A percentile compares a stretch with the other conserved stretches of the same genome.
Evolutionary conservation across 192 early-diverging fungal species (phyloP).

Genomic region (Martensiomyces pterosporus): DNA sequence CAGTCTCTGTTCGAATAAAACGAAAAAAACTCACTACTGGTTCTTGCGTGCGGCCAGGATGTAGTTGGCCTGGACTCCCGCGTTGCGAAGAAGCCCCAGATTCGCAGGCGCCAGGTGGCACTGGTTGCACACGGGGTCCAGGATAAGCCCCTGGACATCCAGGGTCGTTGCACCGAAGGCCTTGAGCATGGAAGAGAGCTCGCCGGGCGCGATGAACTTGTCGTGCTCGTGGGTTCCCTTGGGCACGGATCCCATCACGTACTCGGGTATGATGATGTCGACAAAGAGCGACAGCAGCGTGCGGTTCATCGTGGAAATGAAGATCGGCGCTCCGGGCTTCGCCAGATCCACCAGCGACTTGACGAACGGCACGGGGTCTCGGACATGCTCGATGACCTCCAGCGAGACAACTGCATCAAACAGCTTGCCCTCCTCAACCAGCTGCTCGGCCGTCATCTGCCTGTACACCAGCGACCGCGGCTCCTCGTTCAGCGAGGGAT

Average conservation of each 20-base stretch:
- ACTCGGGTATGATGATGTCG: slow-evolving; percentile 80
- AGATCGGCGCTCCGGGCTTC: slow-evolving; percentile 63
- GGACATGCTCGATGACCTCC: slow-evolving; percentile 94
- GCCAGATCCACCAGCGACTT: slow-evolving; percentile 59
- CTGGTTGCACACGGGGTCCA: slow-evolving; percentile 49
- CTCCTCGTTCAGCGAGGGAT: slow-evolving; percentile 62
- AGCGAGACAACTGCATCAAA: slow-evolving; percentile 83
- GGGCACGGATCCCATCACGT: slow-evolving; percentile 72
- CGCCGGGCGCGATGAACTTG: slow-evolving; percentile 80
- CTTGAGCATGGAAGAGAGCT: slow-evolving; percentile 48
- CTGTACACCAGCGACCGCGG: slow-evolving; percentile 43
- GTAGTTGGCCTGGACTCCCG: slow-evolving; percentile 50
- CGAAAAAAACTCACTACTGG: neutral
- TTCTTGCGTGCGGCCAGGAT: slow-evolving; percentile 42
- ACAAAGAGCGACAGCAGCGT: slow-evolving; percentile 69
- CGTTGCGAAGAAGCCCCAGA: slow-evolving; percentile 14
- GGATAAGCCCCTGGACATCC: slow-evolving; percentile 55
- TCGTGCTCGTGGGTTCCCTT: slow-evolving; percentile 79
- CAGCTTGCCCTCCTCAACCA: slow-evolving; percentile 42
- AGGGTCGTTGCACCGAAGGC: slow-evolving; percentile 44
- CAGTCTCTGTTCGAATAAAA: too few relatives aligned
- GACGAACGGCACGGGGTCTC: slow-evolving; percentile 67
- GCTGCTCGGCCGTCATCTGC: slow-evolving; percentile 53
- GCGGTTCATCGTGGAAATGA: slow-evolving; percentile 91
- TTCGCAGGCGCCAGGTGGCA: slow-evolving; percentile 45